Base-by-base conservation (phyloP, 768 basidiomycete genomes). In the Leccinum longicurvipes region DNA sequence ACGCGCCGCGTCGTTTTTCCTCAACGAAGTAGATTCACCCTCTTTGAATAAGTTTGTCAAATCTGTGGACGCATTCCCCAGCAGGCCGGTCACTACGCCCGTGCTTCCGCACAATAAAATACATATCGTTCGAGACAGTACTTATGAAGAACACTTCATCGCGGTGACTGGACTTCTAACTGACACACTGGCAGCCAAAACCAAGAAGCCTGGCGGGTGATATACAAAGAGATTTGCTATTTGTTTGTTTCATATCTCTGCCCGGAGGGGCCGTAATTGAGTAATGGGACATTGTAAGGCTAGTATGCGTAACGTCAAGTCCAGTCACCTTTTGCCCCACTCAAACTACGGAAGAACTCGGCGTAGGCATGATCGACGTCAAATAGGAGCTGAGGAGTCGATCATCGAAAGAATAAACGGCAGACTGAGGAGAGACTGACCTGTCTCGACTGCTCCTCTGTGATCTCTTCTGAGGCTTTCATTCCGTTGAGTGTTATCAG, bases 321-420 rank as follows among this genome's bases (percentile, higher is more conserved):
- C 59, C 59, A 68, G 29, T 54, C 66, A 10, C 51, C 70, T 54
- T 78, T 78, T 19, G 73, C 59, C 19, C 79, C 63, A 34, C 75
- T 83, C 50, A 92, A 66, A 74, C 88, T 90, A 53, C 86, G 76
- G 79, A 93, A 92, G 75, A 93, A 94, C 71, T 96, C 91, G 17
- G 90, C 88, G 66, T 98, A 98, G 1, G 96, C 94, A 64, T 96
- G 86, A 62, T 98, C 95, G 51, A 97, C 91, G 65, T 98, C 96
- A 66, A 98, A 98, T n/a, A 92, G 77, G 57, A 98, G 79, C 91
- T 97, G 55, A 6, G 32, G 24, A 50, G 15, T 41, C 14, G 6
- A 23, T 57, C 2, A 2, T 23, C 17, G 39, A 29, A 19, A 28
- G 36, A 42, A 4, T 36, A 3, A 25, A 12, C 10, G 6, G 48